Evolutionary conservation across 2,329 filamentous ascomycete genomes (phyloP).

Genomic region (Beauveria caledonica): DNA sequence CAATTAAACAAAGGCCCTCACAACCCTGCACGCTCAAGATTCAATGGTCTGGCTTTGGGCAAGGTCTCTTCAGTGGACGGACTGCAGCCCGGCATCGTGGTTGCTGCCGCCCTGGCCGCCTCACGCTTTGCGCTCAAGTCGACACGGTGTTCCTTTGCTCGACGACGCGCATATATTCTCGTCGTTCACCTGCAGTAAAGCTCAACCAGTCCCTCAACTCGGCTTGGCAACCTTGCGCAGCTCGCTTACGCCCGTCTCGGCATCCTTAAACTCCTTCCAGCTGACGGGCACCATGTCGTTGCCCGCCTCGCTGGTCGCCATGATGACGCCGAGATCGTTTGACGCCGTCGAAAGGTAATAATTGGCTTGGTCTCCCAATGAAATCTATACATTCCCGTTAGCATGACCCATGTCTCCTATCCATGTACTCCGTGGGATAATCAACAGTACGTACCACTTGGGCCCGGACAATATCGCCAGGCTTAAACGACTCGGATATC

Average conservation of each 20-base stretch:
- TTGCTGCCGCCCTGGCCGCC: not conserved
- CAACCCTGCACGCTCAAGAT: not conserved
- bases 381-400: conserved; percentile 50
- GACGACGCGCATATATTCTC: not conserved
- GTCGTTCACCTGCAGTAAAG: not conserved
- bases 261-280: conserved; percentile 92
- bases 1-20: not conserved
- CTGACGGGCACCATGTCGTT: conserved; percentile 88
- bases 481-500: conserved; percentile 83
- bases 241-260: conserved; percentile 68
- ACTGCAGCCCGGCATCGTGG: not conserved
- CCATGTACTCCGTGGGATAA: not conserved
- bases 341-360: conserved; percentile 91
- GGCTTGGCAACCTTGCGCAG: conserved; percentile 90
- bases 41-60: not conserved
- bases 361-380: conserved; percentile 83
- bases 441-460: conserved; percentile 56
- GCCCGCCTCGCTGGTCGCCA: conserved; percentile 80
- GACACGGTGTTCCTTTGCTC: not conserved
- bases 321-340: conserved; percentile 88
- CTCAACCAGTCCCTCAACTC: conserved; percentile 45
- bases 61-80: not conserved
- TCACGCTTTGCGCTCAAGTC: not conserved
- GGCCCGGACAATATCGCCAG: conserved; percentile 84
- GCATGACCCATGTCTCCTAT: not conserved